These are phyloP conservation scores for Penicillium brasilianum DNA, from an alignment of 2,329 filamentous ascomycete species.

Conservation along the genomic window DNA sequence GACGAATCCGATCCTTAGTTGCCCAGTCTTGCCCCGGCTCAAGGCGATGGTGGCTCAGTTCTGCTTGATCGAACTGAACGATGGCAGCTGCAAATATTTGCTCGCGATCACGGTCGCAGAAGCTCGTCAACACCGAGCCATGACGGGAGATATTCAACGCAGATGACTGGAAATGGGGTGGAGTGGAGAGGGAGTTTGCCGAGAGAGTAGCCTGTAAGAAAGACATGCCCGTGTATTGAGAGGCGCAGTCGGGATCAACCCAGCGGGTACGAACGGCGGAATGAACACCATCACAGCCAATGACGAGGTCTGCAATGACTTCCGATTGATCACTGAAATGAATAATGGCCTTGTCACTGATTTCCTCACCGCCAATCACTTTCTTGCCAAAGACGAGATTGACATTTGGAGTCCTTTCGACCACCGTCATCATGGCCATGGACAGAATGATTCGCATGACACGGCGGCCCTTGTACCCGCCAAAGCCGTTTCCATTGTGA, in stretches of 20 bases:
- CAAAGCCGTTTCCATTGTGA: conserved; percentile 43
- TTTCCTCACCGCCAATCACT: conserved; percentile 43
- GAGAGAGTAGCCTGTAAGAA: conserved; percentile 45
- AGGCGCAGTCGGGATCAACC: conserved; percentile 42
- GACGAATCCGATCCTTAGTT: conserved; percentile 41
- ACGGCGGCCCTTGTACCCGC: conserved; percentile 48
- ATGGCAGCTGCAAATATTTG: conserved; percentile 49
- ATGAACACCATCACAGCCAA: conserved; percentile 51
- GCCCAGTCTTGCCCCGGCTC: conserved; percentile 42
- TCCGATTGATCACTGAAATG: conserved; percentile 46
- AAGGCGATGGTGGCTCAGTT: conserved; percentile 32
- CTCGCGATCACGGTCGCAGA: conserved; percentile 41
- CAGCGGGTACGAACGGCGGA: conserved; percentile 44
- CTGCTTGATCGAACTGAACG: conserved; percentile 42
- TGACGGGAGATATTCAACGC: conserved; percentile 47
- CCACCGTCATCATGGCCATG: conserved; percentile 47
- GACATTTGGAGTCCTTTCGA: conserved; percentile 44
- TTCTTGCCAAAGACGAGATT: conserved; percentile 51
- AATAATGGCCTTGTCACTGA: conserved; percentile 37
- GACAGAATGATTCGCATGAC: conserved; percentile 50
- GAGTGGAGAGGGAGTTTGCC: conserved; percentile 29
- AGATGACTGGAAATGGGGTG: conserved; percentile 46
- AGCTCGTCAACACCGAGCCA: conserved; percentile 49
- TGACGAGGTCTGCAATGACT: conserved; percentile 42
- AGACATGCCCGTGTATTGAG: conserved; percentile 50